Evolutionary conservation across 2,329 filamentous ascomycete species (phyloP).

Genomic region (Cadophora sp.): DNA sequence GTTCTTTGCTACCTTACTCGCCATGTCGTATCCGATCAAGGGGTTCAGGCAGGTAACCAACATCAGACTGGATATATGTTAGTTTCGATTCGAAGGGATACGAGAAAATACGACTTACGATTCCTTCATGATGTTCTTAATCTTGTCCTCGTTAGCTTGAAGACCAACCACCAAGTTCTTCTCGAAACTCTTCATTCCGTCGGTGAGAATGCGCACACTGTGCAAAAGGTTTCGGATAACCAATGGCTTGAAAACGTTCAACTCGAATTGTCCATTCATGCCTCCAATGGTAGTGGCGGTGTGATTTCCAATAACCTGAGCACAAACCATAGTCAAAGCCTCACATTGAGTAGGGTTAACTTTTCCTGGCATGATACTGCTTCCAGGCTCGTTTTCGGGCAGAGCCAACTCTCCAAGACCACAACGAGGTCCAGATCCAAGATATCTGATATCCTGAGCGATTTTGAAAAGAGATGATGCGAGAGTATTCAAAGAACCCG

Average conservation of each 20-base stretch:
- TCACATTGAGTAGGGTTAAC: conserved; percentile 99
- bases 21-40: conserved; percentile 97
- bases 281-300: conserved; percentile 91
- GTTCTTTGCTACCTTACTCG: conserved; percentile 96
- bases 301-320: conserved; percentile 98
- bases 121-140: conserved; percentile 88
- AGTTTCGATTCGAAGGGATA: neutral
- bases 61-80: conserved; percentile 74
- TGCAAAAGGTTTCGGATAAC: conserved; percentile 95
- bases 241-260: conserved; percentile 98
- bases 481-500: conserved; percentile 91
- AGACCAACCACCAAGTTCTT: conserved; percentile 89
- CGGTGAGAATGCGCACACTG: conserved; percentile 84
- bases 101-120: conserved; percentile 64
- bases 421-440: conserved; percentile 93
- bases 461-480: conserved; percentile 95
- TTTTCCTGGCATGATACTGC: conserved; percentile 99
- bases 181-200: conserved; percentile 95
- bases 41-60: conserved; percentile 97
- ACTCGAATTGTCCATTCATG: conserved; percentile 97
- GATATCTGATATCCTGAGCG: conserved; percentile 96
- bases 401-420: conserved; percentile 92
- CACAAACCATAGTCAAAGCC: conserved; percentile 95
- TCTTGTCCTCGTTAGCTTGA: conserved; percentile 92
- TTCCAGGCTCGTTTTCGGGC: conserved; percentile 97